A percentile compares a stretch with the other conserved stretches of the same genome.
phyloP scores from a whole-genome alignment of 129 eudicot genomes.

The Deinandra increscens region DNA sequence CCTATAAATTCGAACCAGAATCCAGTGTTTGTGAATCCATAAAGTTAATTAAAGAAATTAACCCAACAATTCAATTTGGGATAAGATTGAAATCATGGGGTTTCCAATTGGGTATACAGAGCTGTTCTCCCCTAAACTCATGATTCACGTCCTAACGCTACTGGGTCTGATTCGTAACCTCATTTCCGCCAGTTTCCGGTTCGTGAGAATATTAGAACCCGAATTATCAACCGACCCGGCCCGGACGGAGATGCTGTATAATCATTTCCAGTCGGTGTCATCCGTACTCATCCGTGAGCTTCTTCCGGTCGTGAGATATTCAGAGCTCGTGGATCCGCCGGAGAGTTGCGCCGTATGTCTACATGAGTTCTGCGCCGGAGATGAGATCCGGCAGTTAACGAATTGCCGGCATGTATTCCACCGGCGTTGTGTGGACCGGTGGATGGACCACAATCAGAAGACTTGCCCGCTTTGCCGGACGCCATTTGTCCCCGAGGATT shows the following conservation, averaged over 20 bases:
- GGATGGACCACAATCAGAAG: conserved; percentile 95
- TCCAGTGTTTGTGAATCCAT: too few species aligned
- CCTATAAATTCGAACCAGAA: not conserved
- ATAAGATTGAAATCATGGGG: conserved; percentile 55
- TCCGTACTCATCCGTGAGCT: conserved; percentile 74
- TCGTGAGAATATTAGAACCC: conserved; percentile 64
- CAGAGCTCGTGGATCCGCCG: conserved; percentile 54
- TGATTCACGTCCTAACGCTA: conserved; percentile 50
- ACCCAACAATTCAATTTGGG: not conserved
- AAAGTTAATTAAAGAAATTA: too few species aligned
- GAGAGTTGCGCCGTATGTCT: conserved; percentile 87
- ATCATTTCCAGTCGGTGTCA: conserved; percentile 44
- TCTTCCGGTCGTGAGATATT: conserved; percentile 70
- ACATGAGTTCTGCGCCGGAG: conserved; percentile 63
- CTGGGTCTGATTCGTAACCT: conserved; percentile 51
- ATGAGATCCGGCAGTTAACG: conserved; percentile 79
- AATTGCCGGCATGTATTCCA: conserved; percentile 89
- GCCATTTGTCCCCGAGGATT: conserved; percentile 61
- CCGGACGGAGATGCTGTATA: conserved; percentile 6
- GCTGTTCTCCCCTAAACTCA: conserved; percentile 54
- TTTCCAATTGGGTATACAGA: conserved; percentile 83
- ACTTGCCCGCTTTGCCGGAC: conserved; percentile 92
- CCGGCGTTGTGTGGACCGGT: conserved; percentile 80
- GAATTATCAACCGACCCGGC: conserved; percentile 43
- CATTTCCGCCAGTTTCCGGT: conserved; percentile 29